Base-by-base conservation (phyloP, 2,329 filamentous ascomycete genomes). In the Alternaria conjuncta region DNA sequence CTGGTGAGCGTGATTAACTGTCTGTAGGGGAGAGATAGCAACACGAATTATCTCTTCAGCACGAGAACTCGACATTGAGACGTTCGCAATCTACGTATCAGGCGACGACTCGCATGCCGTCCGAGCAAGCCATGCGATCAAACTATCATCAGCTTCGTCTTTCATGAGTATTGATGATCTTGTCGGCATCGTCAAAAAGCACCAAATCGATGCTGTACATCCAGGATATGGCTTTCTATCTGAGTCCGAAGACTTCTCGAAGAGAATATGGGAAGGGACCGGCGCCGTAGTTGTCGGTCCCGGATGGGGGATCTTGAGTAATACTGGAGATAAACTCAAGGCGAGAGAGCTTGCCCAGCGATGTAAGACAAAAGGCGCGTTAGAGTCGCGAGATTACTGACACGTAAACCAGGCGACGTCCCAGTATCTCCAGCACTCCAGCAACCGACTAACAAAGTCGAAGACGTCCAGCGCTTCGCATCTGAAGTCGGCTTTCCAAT, bases 201-300 rank as follows among this genome's bases (percentile, higher is more conserved):
- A 88, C 70, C 66, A 77, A 0, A 86, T 89, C 47, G 85, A 88
- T 68, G 81, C 86, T 3, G 79, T 89, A 0, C 86, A 88, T 72
- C 86, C 87, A 0, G 87, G 86, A 5, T 89, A 89, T 77, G 87
- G 87, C 10, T 89, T 97, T 76, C 78, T 89, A 2, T 86, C 84
- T 12, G 87, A 89, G 69, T 86, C 81, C 21, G 79, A 84, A 3
- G 82, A 84, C 0, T 87, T 89, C 55, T 80, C 85, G 0, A 73
- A 69, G 43, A 76, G 81, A 12, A 83, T 86, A 80, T 85, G 82
- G 81, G 78, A 83, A 4, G 83, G 86, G 60, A 82, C 81, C 0
- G 78, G 80, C 1, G 79, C 83, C 2, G 73, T 83, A 9, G 84
- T 88, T 2, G 80, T 88, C 10, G 87, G 87, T 0, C 87, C 87